These are phyloP conservation scores for Cyclotella choctawhatcheeana DNA, from an alignment of 108 stramenopile genomes.

Conservation along the genomic window DNA sequence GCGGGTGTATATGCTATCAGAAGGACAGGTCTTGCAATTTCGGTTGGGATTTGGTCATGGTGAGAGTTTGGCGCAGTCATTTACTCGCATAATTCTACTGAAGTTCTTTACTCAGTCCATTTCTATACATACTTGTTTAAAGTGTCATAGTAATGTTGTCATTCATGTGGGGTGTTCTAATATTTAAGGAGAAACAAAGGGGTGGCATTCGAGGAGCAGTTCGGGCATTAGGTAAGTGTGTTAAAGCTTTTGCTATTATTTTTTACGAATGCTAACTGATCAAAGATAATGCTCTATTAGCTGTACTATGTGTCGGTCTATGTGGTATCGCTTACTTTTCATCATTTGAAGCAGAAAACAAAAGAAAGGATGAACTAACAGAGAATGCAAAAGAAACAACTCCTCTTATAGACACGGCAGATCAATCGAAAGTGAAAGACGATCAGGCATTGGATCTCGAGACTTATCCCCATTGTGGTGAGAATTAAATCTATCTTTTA, in stretches of 20 bases:
- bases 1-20: slow-evolving; percentile 84
- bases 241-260: too few species aligned
- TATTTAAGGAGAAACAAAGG: slow-evolving; percentile 79
- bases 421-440: slow-evolving; percentile 2
- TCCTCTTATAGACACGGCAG: slow-evolving; percentile 5
- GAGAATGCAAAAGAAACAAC: slow-evolving; percentile 23
- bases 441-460: slow-evolving; percentile 34
- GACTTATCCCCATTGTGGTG: slow-evolving; percentile 41
- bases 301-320: slow-evolving; percentile 62
- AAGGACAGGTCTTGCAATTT: slow-evolving; percentile 78
- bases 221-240: too few species aligned
- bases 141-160: slow-evolving; percentile 77
- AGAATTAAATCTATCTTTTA: neutral
- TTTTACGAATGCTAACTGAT: too few species aligned
- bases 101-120: too few species aligned
- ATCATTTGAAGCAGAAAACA: slow-evolving; percentile 32
- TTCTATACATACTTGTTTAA: too few species aligned
- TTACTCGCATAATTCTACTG: too few species aligned
- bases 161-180: slow-evolving; percentile 76
- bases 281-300: too few species aligned
- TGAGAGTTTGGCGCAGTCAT: too few species aligned
- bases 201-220: slow-evolving; percentile 52
- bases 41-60: slow-evolving; percentile 78
- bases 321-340: slow-evolving; percentile 83
- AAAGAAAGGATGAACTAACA: slow-evolving; percentile 8